Evolutionary conservation across 441 rosid species (phyloP).

Genomic region (Daphne laureola): DNA sequence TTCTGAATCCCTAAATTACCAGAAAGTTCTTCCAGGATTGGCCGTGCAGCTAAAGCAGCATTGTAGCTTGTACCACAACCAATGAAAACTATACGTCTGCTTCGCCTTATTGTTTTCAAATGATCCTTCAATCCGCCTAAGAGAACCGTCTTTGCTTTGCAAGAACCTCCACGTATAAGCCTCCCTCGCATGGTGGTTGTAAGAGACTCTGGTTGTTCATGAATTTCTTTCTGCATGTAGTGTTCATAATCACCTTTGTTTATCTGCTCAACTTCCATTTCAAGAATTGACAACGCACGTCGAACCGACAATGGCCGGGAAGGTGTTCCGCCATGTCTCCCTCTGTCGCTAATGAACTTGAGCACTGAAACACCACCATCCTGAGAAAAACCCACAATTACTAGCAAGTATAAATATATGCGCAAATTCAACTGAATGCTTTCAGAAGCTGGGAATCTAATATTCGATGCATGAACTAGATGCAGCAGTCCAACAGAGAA

Average conservation of each 20-base stretch:
- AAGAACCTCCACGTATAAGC: conserved; percentile 80
- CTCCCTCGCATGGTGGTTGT: conserved; percentile 95
- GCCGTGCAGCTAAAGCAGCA: conserved; percentile 90
- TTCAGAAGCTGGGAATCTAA: neutral
- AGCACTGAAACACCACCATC: conserved; percentile 81
- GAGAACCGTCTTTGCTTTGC: conserved; percentile 75
- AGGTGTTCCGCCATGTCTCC: conserved; percentile 35
- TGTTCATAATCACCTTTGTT: conserved; percentile 83
- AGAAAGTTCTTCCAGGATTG: conserved; percentile 91
- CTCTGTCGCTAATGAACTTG: conserved; percentile 67
- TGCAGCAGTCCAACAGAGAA: too few relatives aligned
- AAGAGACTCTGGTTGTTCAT: conserved; percentile 92
- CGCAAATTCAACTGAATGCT: neutral
- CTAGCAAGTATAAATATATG: conserved; percentile 5
- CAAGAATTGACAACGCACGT: conserved; percentile 85
- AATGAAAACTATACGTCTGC: conserved; percentile 77
- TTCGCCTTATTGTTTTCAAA: conserved; percentile 80
- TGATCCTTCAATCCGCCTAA: conserved; percentile 96
- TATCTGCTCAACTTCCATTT: conserved; percentile 98
- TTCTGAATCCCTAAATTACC: conserved; percentile 34
- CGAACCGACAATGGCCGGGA: conserved; percentile 83
- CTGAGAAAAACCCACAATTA: conserved; percentile 27
- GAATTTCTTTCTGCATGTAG: conserved; percentile 98
- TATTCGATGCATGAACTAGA: too few relatives aligned
- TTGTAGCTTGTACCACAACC: conserved; percentile 98